Evolutionary conservation across 176 grass and related monocot species (phyloP), one percentile per base, ranked within the genome.

Genomic region (Raddia guianensis): DNA sequence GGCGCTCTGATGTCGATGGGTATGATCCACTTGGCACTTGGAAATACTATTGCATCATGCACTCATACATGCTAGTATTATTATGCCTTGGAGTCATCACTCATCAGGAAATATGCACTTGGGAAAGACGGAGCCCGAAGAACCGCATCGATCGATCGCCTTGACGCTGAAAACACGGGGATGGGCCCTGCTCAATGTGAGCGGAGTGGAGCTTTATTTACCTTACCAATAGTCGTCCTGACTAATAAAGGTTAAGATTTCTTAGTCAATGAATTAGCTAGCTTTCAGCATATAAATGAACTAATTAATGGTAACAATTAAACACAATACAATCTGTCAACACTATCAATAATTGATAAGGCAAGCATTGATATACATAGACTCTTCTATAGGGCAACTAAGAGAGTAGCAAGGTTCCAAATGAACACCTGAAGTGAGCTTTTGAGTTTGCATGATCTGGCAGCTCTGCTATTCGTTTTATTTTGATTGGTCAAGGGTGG

Each of bases 21-120:
- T 50, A 87, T 55, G 57, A 63, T 62, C 84, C 84, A 87, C 62
- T 73, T 68, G 68, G 5, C 14, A 51, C 70, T 68, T 40, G 68
- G 37, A 52, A 73, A 37, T 40, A 40, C n/a, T n/a, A n/a, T 40
- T 45, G 49, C 58, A 18, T 10, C 21, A 51, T 50, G 46, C 68
- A 27, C 37, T 40, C 37, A 40, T 40, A 3, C 37, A 40, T 40
- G 37, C 37, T 40, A 40, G 37, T 40, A 40, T 40, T 40, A 40
- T 40, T 40, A 40, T 2, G 65, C 72, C 14, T 40, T 21, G 11
- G 5, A 14, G 55, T 19, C 55, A 32, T 72, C 49, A 52, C n/a
- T n/a, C n/a, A n/a, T n/a, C n/a, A n/a, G 44, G 34, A 49, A 72
- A 20, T 65, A 33, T 52, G 44, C 15, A 51, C 64, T 77, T 55